Evolutionary conservation across 352 stramenopile genomes (phyloP), one percentile per base, ranked within the genome.

Genomic region (Globisporangium radiosum): DNA sequence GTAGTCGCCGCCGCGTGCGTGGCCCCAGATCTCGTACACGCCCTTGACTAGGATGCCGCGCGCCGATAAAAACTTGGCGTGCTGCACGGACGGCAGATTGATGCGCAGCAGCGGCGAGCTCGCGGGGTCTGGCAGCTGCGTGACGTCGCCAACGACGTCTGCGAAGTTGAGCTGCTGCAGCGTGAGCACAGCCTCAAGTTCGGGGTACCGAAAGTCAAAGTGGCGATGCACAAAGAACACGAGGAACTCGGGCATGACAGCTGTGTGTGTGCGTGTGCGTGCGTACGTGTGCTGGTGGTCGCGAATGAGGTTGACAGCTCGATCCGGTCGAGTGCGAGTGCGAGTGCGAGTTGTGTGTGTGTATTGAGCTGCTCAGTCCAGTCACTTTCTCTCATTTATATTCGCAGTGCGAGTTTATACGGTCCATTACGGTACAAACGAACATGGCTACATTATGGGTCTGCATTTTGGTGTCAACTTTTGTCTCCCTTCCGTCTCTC

Each of bases 151-250:
- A 8, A 77, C 76, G 15, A 71, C 60, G 10, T 71, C 69, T 3
- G 66, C 51, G 14, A 70, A 60, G 8, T 59, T 55, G 2, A 92
- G 67, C 3, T 69, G 51, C 52, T 92, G 81, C 60, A 94, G 64
- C 48, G 71, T 73, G 47, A 92, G 68, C 58, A 94, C 62, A 39
- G 85, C 80, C 63, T 90, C 78, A 39, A 94, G 66, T 63, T 94
- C 85, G 17, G 85, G 81, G 57, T 92, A 90, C 17, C 85, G 80
- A 66, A 92, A 92, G 52, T 85, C 72, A 43, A 90, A 92, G 74
- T 92, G 81, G 50, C 81, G 79, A 59, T 92, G 81, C 67, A 92
- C 81, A 66, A 88, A 92, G 63, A 85, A 89, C 25, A 92, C 80
- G 56, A 92, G 74, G 66, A 87, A 92, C 64, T 88, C 78, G 43